Percentiles rank a stretch among this genome's conserved stretches.
Evolutionary conservation across 129 eudicot genomes (phyloP).

Genomic region (Calendula officinalis): DNA sequence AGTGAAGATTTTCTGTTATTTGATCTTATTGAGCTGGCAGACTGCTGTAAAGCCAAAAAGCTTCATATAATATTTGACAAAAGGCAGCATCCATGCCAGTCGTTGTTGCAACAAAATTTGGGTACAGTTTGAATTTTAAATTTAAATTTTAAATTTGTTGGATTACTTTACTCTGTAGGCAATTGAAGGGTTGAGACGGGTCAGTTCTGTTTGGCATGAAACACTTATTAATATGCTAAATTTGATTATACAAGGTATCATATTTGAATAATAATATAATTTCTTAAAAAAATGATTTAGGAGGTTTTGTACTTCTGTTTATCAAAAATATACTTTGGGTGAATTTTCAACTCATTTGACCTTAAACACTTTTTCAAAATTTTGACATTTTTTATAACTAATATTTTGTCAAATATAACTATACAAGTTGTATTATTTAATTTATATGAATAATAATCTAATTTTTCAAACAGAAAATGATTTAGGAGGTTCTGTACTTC

Average conservation of each 20-base stretch:
- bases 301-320: too few relatives aligned
- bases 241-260: too few relatives aligned
- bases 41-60: slow-evolving; percentile 89
- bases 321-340: background rate
- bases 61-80: slow-evolving; percentile 89
- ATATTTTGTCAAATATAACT: background rate
- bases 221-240: background rate
- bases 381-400: background rate
- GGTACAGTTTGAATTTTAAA: slow-evolving; percentile 42
- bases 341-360: background rate
- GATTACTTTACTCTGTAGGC: slow-evolving; percentile 9
- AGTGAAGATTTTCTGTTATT: slow-evolving; percentile 63
- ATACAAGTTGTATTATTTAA: background rate
- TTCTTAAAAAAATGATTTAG: too few relatives aligned
- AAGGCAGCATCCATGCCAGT: slow-evolving; percentile 86
- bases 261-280: too few relatives aligned
- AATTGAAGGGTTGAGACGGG: background rate
- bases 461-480: background rate
- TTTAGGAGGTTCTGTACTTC: background rate
- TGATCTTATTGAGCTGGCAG: slow-evolving; percentile 95
- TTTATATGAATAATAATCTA: background rate
- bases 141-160: too few relatives aligned
- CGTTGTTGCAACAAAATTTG: slow-evolving; percentile 89
- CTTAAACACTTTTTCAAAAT: background rate
- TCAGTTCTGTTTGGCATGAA: background rate